These are phyloP conservation scores for Clonostachys chloroleuca DNA, from an alignment of 2,329 filamentous ascomycete species.

Conservation along the genomic window DNA sequence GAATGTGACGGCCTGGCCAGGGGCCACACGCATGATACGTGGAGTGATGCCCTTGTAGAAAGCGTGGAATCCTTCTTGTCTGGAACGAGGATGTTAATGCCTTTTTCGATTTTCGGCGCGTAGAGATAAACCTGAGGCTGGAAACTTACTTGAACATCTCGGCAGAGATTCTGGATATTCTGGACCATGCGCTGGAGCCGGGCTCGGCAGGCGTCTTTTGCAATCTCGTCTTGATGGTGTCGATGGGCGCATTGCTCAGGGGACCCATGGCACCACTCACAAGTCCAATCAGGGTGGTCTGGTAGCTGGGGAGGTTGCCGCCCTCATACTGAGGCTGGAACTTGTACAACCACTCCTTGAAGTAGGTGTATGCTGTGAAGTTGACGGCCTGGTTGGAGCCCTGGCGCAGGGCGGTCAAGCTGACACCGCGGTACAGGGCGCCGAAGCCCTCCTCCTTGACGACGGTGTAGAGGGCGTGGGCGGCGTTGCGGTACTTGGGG, in stretches of 20 bases:
- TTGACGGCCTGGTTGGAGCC: constrained; percentile 98
- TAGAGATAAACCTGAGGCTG: background rate
- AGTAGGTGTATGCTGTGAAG: constrained; percentile 95
- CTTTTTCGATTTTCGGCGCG: background rate
- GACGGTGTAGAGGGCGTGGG: constrained; percentile 79
- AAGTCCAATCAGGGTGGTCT: constrained; percentile 87
- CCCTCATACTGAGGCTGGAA: constrained; percentile 66
- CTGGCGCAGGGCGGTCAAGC: constrained; percentile 87
- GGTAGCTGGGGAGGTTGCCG: constrained; percentile 72
- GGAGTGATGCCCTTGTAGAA: constrained; percentile 99
- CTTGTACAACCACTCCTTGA: constrained; percentile 73
- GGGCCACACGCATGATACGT: constrained; percentile 93
- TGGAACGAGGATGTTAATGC: constrained; percentile 23
- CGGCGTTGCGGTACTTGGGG: constrained; percentile 95
- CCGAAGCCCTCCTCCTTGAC: constrained; percentile 85
- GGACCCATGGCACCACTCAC: constrained; percentile 94
- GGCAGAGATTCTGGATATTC: constrained; percentile 73
- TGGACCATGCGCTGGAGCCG: constrained; percentile 73
- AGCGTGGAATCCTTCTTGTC: constrained; percentile 86
- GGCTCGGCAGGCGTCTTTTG: constrained; percentile 83
- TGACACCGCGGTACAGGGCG: constrained; percentile 89
- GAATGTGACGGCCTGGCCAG: constrained; percentile 79
- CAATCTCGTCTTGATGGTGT: constrained; percentile 96
- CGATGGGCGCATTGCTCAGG: constrained; percentile 93
- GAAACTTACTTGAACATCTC: constrained; percentile 74